Percentiles rank a stretch among this genome's conserved stretches.
phyloP scores from a whole-genome alignment of 305 asterid genomes.

The Solanum hybrid region DNA sequence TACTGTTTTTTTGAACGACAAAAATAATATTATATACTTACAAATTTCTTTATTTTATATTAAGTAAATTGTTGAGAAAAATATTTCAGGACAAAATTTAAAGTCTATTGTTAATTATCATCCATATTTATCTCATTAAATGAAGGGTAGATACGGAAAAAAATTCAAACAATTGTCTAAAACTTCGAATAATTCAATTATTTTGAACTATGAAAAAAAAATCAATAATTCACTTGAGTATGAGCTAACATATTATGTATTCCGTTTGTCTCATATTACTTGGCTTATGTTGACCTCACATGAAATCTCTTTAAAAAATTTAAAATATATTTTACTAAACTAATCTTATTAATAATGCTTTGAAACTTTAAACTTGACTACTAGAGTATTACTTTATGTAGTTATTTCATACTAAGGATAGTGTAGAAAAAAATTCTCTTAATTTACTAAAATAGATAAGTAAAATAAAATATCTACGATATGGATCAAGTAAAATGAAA shows the following conservation, averaged over 20 bases:
- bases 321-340: neutral
- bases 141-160: neutral
- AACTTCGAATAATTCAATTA: neutral
- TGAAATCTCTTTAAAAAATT: neutral
- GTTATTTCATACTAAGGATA: neutral
- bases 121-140: neutral
- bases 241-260: neutral
- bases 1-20: neutral
- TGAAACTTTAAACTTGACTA: neutral
- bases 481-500: neutral
- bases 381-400: neutral
- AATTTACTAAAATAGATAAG: neutral
- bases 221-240: neutral
- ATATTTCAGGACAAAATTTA: neutral
- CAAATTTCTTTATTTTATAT: neutral
- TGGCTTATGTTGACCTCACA: neutral
- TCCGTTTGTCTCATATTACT: neutral
- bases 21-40: neutral
- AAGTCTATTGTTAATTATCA: neutral
- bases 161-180: neutral
- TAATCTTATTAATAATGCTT: neutral
- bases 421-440: neutral
- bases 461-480: neutral
- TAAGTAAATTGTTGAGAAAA: neutral
- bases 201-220: neutral